Conservation (phyloP, 2,329 filamentous ascomycete species). For the Cyclaneusma minus region DNA sequence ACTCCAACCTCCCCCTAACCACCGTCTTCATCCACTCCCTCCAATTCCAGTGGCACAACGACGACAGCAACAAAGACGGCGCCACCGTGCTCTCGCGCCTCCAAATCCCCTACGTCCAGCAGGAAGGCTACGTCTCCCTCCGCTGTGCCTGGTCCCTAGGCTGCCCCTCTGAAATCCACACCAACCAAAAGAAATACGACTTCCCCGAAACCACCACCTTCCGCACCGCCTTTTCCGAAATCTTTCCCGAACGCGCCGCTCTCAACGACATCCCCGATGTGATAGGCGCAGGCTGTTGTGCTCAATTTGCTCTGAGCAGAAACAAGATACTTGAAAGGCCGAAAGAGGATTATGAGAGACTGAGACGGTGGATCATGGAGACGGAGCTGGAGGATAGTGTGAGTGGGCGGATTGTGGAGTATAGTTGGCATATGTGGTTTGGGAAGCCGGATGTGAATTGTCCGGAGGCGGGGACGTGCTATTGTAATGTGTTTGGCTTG, state of each 20-base stretch:
- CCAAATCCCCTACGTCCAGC: conserved; percentile 31
- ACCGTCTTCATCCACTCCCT: conserved; percentile 29
- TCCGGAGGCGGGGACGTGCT: conserved; percentile 43
- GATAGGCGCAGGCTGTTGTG: conserved; percentile 44
- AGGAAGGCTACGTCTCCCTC: conserved; percentile 42
- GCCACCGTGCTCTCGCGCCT: conserved; percentile 32
- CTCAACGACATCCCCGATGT: conserved; percentile 26
- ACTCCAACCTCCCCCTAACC: conserved; percentile 27
- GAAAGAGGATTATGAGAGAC: conserved; percentile 35
- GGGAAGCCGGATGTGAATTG: conserved; percentile 42
- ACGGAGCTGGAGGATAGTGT: conserved; percentile 36
- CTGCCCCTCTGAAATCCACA: conserved; percentile 32
- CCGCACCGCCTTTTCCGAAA: conserved; percentile 25
- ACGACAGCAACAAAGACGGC: conserved; percentile 37
- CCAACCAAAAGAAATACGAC: conserved; percentile 21
- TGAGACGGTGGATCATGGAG: conserved; percentile 42
- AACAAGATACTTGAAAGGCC: conserved; percentile 32
- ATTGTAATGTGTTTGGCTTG: conserved; percentile 50
- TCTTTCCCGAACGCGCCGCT: conserved; percentile 26
- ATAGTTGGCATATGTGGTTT: conserved; percentile 51
- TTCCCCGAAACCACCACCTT: conserved; percentile 27
- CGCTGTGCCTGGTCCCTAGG: conserved; percentile 43
- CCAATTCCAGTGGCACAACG: conserved; percentile 36
- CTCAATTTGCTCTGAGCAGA: conserved; percentile 46
- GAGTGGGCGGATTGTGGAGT: conserved; percentile 46